These are phyloP conservation scores for Teratosphaeria nubilosa DNA, from an alignment of 2,329 filamentous ascomycete genomes.

Conservation along the genomic window DNA sequence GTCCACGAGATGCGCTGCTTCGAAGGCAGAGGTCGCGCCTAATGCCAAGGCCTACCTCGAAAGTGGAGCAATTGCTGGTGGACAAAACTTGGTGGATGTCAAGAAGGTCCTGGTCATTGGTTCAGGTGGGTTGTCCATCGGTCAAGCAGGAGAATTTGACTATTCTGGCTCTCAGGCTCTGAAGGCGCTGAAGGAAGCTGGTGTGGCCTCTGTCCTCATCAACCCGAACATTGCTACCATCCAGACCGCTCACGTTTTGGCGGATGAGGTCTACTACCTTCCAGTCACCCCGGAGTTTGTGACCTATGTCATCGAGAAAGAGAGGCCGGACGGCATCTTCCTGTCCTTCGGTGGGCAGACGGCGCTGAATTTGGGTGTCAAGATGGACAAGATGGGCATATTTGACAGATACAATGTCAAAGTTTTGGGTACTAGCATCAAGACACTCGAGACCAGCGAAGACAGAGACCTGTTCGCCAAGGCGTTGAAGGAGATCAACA, in stretches of 20 bases:
- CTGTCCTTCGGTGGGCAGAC: slow-evolving; percentile 96
- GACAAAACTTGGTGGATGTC: slow-evolving; percentile 70
- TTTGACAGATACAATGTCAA: slow-evolving; percentile 93
- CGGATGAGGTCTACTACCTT: slow-evolving; percentile 96
- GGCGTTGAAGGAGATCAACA: slow-evolving; percentile 92
- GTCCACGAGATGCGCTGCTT: slow-evolving; percentile 18
- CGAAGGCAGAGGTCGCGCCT: slow-evolving; percentile 56
- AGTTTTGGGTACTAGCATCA: slow-evolving; percentile 88
- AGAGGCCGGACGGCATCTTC: slow-evolving; percentile 93
- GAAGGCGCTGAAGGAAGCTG: slow-evolving; percentile 93
- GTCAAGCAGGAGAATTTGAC: slow-evolving; percentile 95
- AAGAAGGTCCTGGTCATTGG: slow-evolving; percentile 97
- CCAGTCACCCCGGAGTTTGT: slow-evolving; percentile 97
- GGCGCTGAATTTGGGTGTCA: slow-evolving; percentile 87
- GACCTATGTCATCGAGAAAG: slow-evolving; percentile 91
- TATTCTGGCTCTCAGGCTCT: slow-evolving; percentile 96
- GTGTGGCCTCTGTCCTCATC: slow-evolving; percentile 81
- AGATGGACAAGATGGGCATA: slow-evolving; percentile 92
- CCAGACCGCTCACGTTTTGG: slow-evolving; percentile 90
- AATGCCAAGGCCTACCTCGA: slow-evolving; percentile 80
- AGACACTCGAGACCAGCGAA: slow-evolving; percentile 87
- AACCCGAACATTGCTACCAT: slow-evolving; percentile 99
- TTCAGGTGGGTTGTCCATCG: slow-evolving; percentile 89
- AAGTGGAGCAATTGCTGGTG: slow-evolving; percentile 73
- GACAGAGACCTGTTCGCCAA: slow-evolving; percentile 94